phyloP scores from a whole-genome alignment of 2,329 filamentous ascomycete genomes.

The Pseudopyrenochaeta lycopersici region DNA sequence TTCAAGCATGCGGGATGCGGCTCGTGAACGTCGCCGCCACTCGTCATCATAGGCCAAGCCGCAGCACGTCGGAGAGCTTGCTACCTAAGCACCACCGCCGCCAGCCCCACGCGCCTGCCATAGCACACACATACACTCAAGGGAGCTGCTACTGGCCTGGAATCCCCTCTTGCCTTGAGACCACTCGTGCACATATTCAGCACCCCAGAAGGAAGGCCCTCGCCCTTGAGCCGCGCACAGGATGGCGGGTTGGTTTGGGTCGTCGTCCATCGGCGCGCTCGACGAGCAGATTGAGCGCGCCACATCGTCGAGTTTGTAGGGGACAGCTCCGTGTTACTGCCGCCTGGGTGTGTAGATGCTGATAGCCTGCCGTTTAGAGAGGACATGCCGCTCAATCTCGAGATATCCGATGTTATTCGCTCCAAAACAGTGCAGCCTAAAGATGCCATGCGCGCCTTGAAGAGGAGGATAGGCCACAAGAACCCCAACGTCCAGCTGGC shows the following conservation, averaged over 20 bases:
- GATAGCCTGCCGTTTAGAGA: constrained; percentile 70
- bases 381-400: constrained; percentile 95
- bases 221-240: constrained; percentile 11
- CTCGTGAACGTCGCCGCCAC: constrained; percentile 8
- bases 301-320: constrained; percentile 89
- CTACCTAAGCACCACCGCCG: constrained; percentile 16
- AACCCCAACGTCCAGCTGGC: constrained; percentile 97
- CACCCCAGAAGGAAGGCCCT: too few species aligned
- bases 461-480: constrained; percentile 93
- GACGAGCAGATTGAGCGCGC: constrained; percentile 98
- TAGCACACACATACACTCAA: too few species aligned
- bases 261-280: constrained; percentile 85
- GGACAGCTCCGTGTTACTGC: not conserved
- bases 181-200: too few species aligned
- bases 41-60: constrained; percentile 19
- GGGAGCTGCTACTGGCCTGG: too few species aligned
- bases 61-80: constrained; percentile 11
- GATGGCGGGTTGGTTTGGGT: constrained; percentile 94
- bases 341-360: constrained; percentile 13
- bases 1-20: constrained; percentile 8
- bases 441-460: constrained; percentile 96
- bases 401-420: constrained; percentile 96
- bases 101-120: constrained; percentile 1
- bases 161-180: too few species aligned
- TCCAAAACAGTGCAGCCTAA: constrained; percentile 97